Evolutionary conservation across 371 early-diverging fungal species (phyloP).

Genomic region (Actinomortierella wolfii): DNA sequence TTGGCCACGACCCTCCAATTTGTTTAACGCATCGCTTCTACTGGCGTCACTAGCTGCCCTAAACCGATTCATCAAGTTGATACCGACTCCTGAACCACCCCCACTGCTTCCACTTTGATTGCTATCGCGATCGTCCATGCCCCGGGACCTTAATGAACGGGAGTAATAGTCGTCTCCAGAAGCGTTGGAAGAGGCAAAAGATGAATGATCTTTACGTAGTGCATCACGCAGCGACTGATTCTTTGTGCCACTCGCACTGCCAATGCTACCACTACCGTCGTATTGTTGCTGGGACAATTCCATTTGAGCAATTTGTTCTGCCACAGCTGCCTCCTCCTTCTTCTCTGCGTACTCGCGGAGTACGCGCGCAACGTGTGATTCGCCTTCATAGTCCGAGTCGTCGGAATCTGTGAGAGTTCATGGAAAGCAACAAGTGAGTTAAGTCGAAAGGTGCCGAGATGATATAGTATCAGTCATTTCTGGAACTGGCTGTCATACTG

Average conservation of each 20-base stretch:
- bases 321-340: slow-evolving; percentile 45
- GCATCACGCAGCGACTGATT: slow-evolving; percentile 27
- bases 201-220: slow-evolving; percentile 5
- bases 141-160: slow-evolving; percentile 22
- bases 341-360: slow-evolving; percentile 57
- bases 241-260: neutral
- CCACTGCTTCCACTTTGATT: slow-evolving; percentile 17
- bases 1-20: slow-evolving; percentile 32
- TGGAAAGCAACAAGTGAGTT: neutral
- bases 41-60: slow-evolving; percentile 27
- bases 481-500: slow-evolving; percentile 17
- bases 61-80: slow-evolving; percentile 11
- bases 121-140: neutral
- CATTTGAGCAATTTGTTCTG: slow-evolving; percentile 39
- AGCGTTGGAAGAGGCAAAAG: slow-evolving; percentile 18
- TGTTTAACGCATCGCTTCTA: slow-evolving; percentile 40
- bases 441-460: neutral
- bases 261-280: slow-evolving; percentile 4
- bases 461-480: slow-evolving; percentile 14
- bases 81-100: slow-evolving; percentile 3
- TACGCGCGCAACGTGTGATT: slow-evolving; percentile 58
- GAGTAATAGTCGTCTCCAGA: slow-evolving; percentile 29
- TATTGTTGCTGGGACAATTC: slow-evolving; percentile 21
- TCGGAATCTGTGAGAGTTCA: slow-evolving; percentile 54
- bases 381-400: slow-evolving; percentile 62